Evolutionary conservation across 2,329 filamentous ascomycete species (phyloP).

Genomic region (Cercospora canescens): DNA sequence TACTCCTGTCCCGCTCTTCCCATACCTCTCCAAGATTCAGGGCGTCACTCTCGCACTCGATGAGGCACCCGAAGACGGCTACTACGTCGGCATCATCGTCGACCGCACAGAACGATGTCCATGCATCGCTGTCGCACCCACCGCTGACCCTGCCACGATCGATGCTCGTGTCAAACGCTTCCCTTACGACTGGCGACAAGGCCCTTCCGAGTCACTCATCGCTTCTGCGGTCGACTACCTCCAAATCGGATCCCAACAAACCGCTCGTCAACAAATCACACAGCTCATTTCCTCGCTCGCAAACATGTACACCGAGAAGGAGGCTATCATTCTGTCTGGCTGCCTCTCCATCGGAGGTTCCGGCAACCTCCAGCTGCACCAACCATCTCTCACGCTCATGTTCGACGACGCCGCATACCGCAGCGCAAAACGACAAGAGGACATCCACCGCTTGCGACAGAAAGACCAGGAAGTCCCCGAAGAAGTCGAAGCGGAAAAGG

Average conservation of each 20-base stretch:
- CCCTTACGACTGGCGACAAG: conserved; percentile 60
- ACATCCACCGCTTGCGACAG: conserved; percentile 60
- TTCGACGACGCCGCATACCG: conserved; percentile 71
- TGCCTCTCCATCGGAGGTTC: conserved; percentile 46
- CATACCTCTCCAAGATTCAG: conserved; percentile 32
- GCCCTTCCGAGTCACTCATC: conserved; percentile 41
- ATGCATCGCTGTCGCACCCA: conserved; percentile 63
- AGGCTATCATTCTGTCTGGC: conserved; percentile 63
- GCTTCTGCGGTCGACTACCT: conserved; percentile 53
- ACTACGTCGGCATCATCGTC: conserved; percentile 63
- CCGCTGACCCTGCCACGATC: conserved; percentile 44
- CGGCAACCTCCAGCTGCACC: conserved; percentile 43
- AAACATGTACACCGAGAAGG: conserved; percentile 62
- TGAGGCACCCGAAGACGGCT: conserved; percentile 31
- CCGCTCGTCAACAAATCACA: conserved; percentile 44
- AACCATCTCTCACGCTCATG: conserved; percentile 58
- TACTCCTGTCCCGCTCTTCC: conserved; percentile 28
- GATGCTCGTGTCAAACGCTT: conserved; percentile 53
- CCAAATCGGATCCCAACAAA: conserved; percentile 50
- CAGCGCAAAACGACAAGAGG: conserved; percentile 61
- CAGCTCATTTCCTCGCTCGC: conserved; percentile 57
- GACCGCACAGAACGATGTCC: conserved; percentile 64
- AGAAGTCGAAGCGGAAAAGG: conserved; percentile 63
- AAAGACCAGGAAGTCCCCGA: conserved; percentile 52
- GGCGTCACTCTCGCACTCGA: conserved; percentile 29